Evolutionary conservation across 345 rosid species (phyloP).

Genomic region (Syzygium aromaticum): DNA sequence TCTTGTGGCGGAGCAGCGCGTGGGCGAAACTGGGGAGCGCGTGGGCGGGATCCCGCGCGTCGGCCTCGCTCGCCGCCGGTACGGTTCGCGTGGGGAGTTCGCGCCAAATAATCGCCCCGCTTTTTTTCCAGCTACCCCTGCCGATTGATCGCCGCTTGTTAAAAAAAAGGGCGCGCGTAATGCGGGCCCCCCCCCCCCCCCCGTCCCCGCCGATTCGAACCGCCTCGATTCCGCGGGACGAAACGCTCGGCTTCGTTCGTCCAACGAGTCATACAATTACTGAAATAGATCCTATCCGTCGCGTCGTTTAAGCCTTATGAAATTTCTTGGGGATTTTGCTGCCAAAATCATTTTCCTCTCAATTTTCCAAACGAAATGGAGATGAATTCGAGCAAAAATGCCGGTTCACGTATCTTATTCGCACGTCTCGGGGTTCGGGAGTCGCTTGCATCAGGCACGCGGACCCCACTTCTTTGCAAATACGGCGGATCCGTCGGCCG

Average conservation of each 20-base stretch:
- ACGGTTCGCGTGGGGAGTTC: neutral
- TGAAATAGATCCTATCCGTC: neutral
- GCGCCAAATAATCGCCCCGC: neutral
- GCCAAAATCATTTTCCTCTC: neutral
- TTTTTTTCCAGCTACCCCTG: neutral
- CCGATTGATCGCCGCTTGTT: neutral
- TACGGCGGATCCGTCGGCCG: neutral
- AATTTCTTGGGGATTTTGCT: fast-evolving
- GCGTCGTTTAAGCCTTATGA: fast-evolving
- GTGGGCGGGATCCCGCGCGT: neutral
- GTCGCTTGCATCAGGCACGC: neutral
- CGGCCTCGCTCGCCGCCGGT: neutral
- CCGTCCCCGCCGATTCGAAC: neutral
- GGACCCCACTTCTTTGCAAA: neutral
- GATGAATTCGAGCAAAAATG: neutral
- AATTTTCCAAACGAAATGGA: neutral
- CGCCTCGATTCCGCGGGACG: neutral
- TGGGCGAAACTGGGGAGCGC: neutral
- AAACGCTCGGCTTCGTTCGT: neutral
- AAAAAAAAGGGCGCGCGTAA: neutral
- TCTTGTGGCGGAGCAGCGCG: neutral
- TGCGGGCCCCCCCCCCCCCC: neutral
- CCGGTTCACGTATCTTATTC: neutral
- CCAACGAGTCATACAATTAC: neutral
- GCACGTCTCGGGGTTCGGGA: fast-evolving